Conservation (phyloP, 768 basidiomycete genomes). For the Leccinum incarnatum region DNA sequence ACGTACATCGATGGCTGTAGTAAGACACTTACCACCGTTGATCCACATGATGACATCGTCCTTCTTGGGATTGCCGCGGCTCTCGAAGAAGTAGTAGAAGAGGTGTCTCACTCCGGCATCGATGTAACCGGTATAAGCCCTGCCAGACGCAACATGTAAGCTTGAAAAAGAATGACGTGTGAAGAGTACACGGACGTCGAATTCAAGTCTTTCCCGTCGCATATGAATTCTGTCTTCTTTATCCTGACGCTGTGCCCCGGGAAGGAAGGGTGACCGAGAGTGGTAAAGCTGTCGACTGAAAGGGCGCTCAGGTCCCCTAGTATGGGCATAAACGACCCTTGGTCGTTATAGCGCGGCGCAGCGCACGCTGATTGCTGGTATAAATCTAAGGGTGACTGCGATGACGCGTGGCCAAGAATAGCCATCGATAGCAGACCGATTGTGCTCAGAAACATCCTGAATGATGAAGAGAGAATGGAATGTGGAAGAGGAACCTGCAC, state of each 20-base stretch:
- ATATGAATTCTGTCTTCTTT: conserved; percentile 33
- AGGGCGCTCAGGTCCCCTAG: conserved; percentile 17
- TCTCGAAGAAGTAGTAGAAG: conserved; percentile 68
- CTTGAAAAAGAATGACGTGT: neutral
- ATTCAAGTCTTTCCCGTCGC: conserved; percentile 9
- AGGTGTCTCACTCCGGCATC: conserved; percentile 60
- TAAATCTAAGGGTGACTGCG: conserved; percentile 18
- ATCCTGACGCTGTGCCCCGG: conserved; percentile 41
- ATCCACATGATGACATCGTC: conserved; percentile 58
- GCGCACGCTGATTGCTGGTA: conserved; percentile 3
- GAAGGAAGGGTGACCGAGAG: conserved; percentile 40
- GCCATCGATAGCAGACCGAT: conserved; percentile 18
- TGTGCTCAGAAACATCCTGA: conserved; percentile 9
- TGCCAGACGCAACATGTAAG: conserved; percentile 17
- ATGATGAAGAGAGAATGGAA: too few relatives aligned
- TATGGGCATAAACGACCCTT: conserved; percentile 5
- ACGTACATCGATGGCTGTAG: too few relatives aligned
- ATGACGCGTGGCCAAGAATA: conserved; percentile 13
- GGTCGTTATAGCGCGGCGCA: too few relatives aligned
- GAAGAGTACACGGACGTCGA: conserved; percentile 25
- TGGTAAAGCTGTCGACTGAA: conserved; percentile 34
- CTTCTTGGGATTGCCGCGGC: conserved; percentile 50
- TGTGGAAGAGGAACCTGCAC: too few relatives aligned
- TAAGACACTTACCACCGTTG: too few relatives aligned
- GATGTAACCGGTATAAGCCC: conserved; percentile 63